phyloP scores from a whole-genome alignment of 257 asterid genomes.

The Ilex asprella region DNA sequence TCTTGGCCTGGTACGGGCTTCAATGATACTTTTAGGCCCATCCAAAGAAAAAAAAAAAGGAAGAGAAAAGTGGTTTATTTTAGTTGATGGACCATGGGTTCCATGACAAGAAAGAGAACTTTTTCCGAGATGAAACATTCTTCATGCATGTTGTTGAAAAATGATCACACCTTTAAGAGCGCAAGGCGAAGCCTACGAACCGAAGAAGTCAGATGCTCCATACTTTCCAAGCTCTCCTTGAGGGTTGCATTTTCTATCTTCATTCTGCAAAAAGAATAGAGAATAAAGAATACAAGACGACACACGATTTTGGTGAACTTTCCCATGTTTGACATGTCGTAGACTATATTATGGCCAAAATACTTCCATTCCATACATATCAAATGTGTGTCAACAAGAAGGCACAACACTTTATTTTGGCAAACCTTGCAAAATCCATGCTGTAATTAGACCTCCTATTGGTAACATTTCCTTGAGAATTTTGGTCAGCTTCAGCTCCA shows the following conservation, averaged over 20 bases:
- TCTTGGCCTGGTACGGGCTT: too few species aligned
- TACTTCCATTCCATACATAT: neutral
- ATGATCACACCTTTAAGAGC: conserved; percentile 58
- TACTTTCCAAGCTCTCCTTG: conserved; percentile 85
- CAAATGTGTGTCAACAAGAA: neutral
- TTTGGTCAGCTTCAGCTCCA: conserved; percentile 29
- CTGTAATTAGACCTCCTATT: conserved; percentile 27
- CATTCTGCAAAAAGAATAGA: conserved; percentile 49
- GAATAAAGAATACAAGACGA: conserved; percentile 1
- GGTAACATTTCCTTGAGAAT: conserved; percentile 24
- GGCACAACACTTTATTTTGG: neutral
- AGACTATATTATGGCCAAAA: neutral
- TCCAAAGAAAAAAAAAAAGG: too few species aligned
- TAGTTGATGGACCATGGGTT: too few species aligned
- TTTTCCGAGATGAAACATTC: too few species aligned
- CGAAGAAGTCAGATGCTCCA: conserved; percentile 85
- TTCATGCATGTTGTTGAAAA: neutral
- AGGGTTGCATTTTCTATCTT: conserved; percentile 90
- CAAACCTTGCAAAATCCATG: conserved; percentile 74
- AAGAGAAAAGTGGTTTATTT: too few species aligned
- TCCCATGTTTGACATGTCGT: too few species aligned
- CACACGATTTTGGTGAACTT: too few species aligned
- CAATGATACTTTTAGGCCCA: too few species aligned
- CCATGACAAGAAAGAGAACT: too few species aligned
- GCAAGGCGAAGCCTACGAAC: conserved; percentile 63